Evolutionary conservation across 441 rosid species (phyloP).

Genomic region (Syzygium malaccense): DNA sequence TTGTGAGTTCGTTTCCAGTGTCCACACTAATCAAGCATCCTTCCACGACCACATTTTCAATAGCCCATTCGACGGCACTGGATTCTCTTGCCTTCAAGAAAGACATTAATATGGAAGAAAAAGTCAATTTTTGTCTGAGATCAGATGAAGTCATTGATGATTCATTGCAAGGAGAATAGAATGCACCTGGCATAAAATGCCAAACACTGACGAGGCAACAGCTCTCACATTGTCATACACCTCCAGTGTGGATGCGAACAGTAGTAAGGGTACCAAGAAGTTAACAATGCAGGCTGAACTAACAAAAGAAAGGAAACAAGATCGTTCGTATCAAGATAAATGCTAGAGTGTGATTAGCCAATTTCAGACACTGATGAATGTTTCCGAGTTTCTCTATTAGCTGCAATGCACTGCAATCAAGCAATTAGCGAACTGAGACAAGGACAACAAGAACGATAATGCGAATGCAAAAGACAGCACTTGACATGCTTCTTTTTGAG

Average conservation of each 20-base stretch:
- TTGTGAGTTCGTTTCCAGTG: not conserved
- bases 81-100: not conserved
- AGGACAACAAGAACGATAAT: not conserved
- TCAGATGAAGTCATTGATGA: not conserved
- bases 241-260: not conserved
- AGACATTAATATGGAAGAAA: not conserved
- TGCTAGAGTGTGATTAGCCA: not conserved
- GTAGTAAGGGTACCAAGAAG: not conserved
- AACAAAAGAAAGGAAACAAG: not conserved
- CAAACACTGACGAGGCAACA: not conserved
- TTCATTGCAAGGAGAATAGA: not conserved
- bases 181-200: conserved; percentile 1
- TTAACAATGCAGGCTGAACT: not conserved
- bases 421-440: not conserved
- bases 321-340: not conserved
- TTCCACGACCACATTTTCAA: not conserved
- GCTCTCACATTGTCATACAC: not conserved
- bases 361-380: not conserved
- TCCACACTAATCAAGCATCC: not conserved
- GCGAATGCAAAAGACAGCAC: not conserved
- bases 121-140: not conserved
- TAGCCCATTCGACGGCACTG: not conserved
- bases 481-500: not conserved
- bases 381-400: not conserved
- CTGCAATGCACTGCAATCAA: not conserved